Base-by-base conservation (phyloP, 192 early-diverging fungal species). In the Umbelopsis sp. region DNA sequence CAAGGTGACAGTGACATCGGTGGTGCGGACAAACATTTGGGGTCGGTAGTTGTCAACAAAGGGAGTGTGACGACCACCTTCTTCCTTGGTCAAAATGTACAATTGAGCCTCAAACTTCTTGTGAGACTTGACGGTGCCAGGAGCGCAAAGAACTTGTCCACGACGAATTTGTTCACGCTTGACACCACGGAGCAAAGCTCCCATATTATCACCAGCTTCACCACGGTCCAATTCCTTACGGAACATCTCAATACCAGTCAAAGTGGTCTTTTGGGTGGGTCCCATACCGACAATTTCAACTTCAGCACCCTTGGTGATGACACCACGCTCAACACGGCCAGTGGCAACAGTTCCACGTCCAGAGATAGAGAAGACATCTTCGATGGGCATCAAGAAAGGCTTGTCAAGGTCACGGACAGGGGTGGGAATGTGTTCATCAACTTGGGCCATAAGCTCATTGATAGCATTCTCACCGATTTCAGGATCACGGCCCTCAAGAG, bases 191-290 rank as follows among this genome's bases (percentile, higher is more conserved):
- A 99, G 87, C 53, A 98, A 89, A 35, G 94, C 93, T 66, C 97
- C 96, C 88, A 97, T 97, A 87, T 99, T 97, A 81, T 99, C 96
- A 81, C 97, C 96, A 69, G 97, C 95, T 80, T 97, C 92, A 75
- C 94, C 97, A 75, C 89, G 89, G 76, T 97, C 95, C 65, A 99
- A 91, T 89, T 97, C 93, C 87, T 99, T 98, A 89, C 96, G 96
- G 94, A 97, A 97, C 95, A 98, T 98, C 81, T 99, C 97, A 70
- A 99, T 90, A 71, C 96, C 95, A n/a, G 95, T 99, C 67, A 98
- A 84, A 18, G 88, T 96, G 68, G 96, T 97, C 89, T 96, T 97
- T 73, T 89, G 81, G 61, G 90, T 91, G 22, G 87, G 82, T 20
- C 95, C 95, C 76, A 90, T 95, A 66, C 97, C 97, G 70, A 99